Evolutionary conservation across 805 yeast species (phyloP), one percentile per base, ranked within the genome.

Genomic region (Yamadazyma phyllophila): DNA sequence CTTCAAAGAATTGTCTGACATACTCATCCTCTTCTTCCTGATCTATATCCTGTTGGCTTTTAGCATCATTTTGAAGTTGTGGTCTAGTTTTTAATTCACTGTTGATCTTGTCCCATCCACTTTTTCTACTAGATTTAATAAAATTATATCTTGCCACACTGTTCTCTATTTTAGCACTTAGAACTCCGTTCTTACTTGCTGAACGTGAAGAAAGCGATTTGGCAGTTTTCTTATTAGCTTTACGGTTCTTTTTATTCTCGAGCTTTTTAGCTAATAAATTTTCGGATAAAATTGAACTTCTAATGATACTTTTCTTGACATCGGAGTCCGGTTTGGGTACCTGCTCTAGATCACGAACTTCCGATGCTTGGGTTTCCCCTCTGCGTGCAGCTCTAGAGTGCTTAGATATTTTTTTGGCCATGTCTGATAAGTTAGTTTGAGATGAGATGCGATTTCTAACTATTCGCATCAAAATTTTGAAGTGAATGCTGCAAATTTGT

Each of bases 361-460:
- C 74, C 31, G 75, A 78, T 2, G 57, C 48, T 3, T 55, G 65
- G 11, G 67, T 62, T 48, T 74, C 78, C 6, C 83, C 85, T 60
- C 89, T 73, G 66, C 91, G 80, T 2, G 94, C 91, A 2, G 90
- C 89, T 67, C 94, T 76, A 36, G 90, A 82, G 49, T 77, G 81
- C 53, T 83, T 83, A 14, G 88, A 82, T 24, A 82, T 76, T 53
- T 70, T 71, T 51, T 64, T 69, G 17, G 69, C 74, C 76, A 71
- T 70, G 2, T 9, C 24, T 17, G n/a, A 14, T 26, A 5, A 29
- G 11, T 29, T 29, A 11, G 13, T 29, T 29, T 29, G 31, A 29
- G 37, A 32, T 37, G 43, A 39, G 50, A 49, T 49, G 47, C 27
- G 37, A 3, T 11, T 29, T 7, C 7, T 4, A 10, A 4, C 6